These are phyloP conservation scores for Aphanomyces stellatus DNA, from an alignment of 352 stramenopile genomes.

Conservation along the genomic window DNA sequence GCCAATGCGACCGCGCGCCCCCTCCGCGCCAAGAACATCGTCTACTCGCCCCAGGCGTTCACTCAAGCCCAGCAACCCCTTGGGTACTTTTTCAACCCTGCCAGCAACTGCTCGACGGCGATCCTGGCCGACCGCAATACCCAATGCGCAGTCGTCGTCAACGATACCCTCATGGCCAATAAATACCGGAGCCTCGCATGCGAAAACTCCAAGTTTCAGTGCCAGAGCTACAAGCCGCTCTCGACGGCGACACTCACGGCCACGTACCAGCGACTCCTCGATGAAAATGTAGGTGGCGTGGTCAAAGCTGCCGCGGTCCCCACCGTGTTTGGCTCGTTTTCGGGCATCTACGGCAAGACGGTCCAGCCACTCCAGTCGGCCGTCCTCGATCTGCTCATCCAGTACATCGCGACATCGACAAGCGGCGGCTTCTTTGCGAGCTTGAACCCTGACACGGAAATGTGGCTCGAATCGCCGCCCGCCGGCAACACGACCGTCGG, in stretches of 20 bases:
- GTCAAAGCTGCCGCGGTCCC: neutral
- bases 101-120: constrained; percentile 2
- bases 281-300: neutral
- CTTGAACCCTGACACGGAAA: constrained; percentile 16
- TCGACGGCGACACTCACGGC: neutral
- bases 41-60: constrained; percentile 9
- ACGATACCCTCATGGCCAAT: neutral
- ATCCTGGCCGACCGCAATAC: neutral
- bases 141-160: constrained; percentile 1
- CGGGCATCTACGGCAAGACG: neutral
- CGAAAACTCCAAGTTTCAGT: constrained; percentile 1
- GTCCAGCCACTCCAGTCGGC: constrained; percentile 12
- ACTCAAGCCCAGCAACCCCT: neutral
- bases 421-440: constrained; percentile 6
- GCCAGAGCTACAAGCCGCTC: neutral
- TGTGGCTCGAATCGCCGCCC: constrained; percentile 13
- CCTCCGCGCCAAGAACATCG: constrained; percentile 7
- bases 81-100: constrained; percentile 1
- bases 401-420: constrained; percentile 8
- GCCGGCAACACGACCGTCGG: constrained; percentile 25
- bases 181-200: neutral
- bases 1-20: constrained; percentile 1
- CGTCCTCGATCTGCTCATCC: neutral
- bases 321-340: constrained; percentile 9
- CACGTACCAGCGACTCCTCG: neutral